Conservation (phyloP, 192 early-diverging fungal genomes). For the Allomyces macrogynus region DNA sequence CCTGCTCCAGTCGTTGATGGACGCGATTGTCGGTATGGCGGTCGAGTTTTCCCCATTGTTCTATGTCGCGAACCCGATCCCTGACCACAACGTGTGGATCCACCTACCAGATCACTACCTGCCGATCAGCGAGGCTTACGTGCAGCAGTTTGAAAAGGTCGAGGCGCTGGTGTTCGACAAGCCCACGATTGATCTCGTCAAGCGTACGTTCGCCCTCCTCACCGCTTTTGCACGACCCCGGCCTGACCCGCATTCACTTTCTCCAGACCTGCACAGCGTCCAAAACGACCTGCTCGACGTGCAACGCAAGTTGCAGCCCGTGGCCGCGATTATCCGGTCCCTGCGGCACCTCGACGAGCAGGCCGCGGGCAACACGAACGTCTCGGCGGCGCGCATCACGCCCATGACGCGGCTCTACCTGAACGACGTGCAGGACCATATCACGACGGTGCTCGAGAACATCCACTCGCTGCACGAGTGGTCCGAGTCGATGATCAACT, state of each 20-base stretch:
- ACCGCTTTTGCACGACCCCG: no score
- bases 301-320: background rate
- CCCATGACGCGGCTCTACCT: background rate
- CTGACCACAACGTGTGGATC: no score
- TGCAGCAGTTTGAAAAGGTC: background rate
- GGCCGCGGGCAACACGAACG: background rate
- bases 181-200: background rate
- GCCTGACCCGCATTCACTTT: background rate
- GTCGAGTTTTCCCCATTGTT: conserved; percentile 2
- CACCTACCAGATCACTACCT: background rate
- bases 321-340: background rate
- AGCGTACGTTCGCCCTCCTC: background rate
- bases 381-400: background rate
- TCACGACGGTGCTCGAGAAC: background rate
- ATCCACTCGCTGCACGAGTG: background rate
- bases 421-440: background rate
- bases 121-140: background rate
- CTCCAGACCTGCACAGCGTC: background rate
- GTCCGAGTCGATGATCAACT: background rate
- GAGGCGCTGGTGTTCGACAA: background rate
- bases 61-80: no score
- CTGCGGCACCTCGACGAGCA: background rate
- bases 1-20: conserved; percentile 20
- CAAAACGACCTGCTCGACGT: background rate
- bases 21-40: conserved; percentile 17